Evolutionary conservation across 2,329 filamentous ascomycete species (phyloP), one percentile per base, ranked within the genome.

Genomic region (Colletotrichum aenigma): DNA sequence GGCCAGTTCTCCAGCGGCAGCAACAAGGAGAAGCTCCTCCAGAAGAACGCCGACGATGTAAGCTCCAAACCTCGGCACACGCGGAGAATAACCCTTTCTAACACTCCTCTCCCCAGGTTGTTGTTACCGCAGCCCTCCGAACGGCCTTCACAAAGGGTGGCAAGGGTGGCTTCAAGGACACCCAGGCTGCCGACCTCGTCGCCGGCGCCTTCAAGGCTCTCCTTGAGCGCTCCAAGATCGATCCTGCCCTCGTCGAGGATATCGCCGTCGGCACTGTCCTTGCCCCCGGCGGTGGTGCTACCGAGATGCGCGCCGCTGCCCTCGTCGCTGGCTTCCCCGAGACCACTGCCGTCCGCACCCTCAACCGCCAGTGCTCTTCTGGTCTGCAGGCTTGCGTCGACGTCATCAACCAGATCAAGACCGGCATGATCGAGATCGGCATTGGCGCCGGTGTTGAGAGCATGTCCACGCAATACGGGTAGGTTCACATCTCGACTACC

Each of bases 141-240:
- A 98, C 95, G 18, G 92, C 97, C 81, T 93, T 98, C 86, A 98
- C 96, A 79, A 97, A 95, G 86, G 96, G 96, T 80, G 96, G 96
- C 81, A 96, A 96, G 87, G 97, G 97, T 79, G 94, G 93, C 66
- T 97, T 99, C 90, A 98, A 98, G 89, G 97, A 98, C 87, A 98
- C 97, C 10, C 90, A 92, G 71, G 95, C 94, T 8, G 91, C 95
- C 55, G 96, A 98, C 85, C 89, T 98, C 77, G 93, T 98, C 81
- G 92, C 93, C 66, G 95, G 95, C 80, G 93, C 95, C 62, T 93
- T 98, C 86, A 94, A 93, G 86, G 93, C 93, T 75, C 88, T 98
- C 78, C 90, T 98, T 83, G 89, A 94, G 73, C 94, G 95, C 81
- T 98, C 96, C 79, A 93, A 93, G 79, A 97, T 98, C 86, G 94